A percentile compares a stretch with the other conserved stretches of the same genome.
These are phyloP conservation scores for Boeremia lycopersici DNA, from an alignment of 2,329 filamentous ascomycete genomes.

Conservation along the genomic window DNA sequence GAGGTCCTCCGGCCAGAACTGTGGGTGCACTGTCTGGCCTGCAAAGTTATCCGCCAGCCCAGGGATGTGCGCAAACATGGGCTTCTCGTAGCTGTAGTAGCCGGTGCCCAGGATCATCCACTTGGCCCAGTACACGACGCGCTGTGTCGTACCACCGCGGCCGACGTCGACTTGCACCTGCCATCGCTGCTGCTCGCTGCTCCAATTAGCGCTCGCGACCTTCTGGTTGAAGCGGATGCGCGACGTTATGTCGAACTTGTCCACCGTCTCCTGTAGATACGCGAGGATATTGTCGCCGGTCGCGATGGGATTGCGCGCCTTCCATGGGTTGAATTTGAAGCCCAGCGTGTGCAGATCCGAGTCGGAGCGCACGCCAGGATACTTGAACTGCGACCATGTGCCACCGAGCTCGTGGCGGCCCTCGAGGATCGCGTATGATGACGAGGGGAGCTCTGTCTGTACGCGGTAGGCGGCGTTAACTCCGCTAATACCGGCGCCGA, in stretches of 20 bases:
- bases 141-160: constrained; percentile 39
- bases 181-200: constrained; percentile 57
- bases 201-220: constrained; percentile 51
- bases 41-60: constrained; percentile 67
- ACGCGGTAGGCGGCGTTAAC: constrained; percentile 77
- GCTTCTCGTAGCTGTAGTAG: constrained; percentile 75
- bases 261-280: constrained; percentile 53
- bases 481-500: constrained; percentile 77
- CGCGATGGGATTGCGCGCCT: constrained; percentile 54
- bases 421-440: constrained; percentile 71
- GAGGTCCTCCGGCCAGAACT: constrained; percentile 75
- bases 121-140: constrained; percentile 47
- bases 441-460: constrained; percentile 62
- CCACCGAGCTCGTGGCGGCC: constrained; percentile 70
- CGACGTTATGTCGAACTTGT: constrained; percentile 53
- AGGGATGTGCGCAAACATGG: constrained; percentile 66
- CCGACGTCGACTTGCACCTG: constrained; percentile 36
- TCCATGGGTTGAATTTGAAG: constrained; percentile 75
- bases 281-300: constrained; percentile 52
- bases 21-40: constrained; percentile 69
- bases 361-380: constrained; percentile 69
- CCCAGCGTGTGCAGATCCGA: constrained; percentile 58
- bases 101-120: constrained; percentile 68
- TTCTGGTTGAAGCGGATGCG: constrained; percentile 53
- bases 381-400: constrained; percentile 80